phyloP scores from a whole-genome alignment of 208 protist genomes.

The Giardia duodenalis region DNA sequence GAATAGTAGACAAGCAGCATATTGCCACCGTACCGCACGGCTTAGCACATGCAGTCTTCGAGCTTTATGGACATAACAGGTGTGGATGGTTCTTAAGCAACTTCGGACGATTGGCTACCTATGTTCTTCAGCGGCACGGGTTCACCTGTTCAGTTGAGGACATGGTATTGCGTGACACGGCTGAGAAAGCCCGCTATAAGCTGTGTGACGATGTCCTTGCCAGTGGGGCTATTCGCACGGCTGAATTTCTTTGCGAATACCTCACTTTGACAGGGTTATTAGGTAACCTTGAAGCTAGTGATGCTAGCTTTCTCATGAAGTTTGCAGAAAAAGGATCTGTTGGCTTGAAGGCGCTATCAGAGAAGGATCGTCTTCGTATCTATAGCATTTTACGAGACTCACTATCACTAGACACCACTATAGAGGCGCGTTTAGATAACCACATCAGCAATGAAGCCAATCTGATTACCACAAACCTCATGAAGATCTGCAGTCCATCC shows the following conservation, averaged over 20 bases:
- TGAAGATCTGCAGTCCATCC: conserved; percentile 54
- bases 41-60: conserved; percentile 70
- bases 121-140: conserved; percentile 72
- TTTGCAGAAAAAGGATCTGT: not conserved
- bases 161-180: conserved; percentile 65
- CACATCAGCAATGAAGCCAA: conserved; percentile 45
- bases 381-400: not conserved
- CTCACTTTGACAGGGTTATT: not conserved
- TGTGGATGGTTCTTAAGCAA: conserved; percentile 74
- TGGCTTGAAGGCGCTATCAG: conserved; percentile 12
- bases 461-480: conserved; percentile 53
- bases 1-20: conserved; percentile 89
- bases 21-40: conserved; percentile 55
- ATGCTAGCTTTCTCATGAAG: not conserved
- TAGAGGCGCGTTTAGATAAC: conserved; percentile 13
- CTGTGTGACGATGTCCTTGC: not conserved
- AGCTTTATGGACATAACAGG: conserved; percentile 79
- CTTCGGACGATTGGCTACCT: conserved; percentile 76
- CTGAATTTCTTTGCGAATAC: conserved; percentile 4
- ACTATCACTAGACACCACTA: not conserved
- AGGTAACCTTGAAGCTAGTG: not conserved
- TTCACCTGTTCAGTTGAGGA: conserved; percentile 95
- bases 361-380: not conserved
- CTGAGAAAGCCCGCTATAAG: conserved; percentile 34
- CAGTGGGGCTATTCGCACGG: not conserved